Conservation (phyloP, 2,329 filamentous ascomycete species). For the Penicillium psychrosexuale region DNA sequence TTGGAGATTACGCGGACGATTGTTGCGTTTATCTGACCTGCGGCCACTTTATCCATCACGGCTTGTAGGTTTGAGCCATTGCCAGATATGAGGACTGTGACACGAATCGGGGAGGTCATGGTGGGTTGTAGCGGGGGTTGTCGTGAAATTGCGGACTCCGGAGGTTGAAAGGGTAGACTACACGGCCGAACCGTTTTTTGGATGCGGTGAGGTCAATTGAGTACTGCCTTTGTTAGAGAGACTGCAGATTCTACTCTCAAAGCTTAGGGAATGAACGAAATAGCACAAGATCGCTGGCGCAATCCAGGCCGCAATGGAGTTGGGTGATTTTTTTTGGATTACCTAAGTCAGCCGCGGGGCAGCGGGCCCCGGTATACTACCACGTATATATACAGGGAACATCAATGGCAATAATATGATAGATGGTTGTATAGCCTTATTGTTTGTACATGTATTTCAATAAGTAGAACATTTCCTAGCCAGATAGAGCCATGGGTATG, state of each 20-base stretch:
- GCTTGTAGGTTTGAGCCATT: conserved; percentile 77
- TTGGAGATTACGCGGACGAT: conserved; percentile 66
- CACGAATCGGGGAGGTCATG: conserved; percentile 44
- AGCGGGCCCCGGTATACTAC: not conserved
- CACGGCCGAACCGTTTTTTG: not conserved
- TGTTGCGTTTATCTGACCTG: conserved; percentile 49
- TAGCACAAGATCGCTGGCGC: not conserved
- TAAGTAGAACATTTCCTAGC: not conserved
- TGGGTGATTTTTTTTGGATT: conserved; percentile 3
- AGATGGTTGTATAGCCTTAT: not conserved
- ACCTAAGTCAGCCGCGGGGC: conserved; percentile 8
- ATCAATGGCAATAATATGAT: not conserved
- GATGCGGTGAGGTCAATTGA: conserved; percentile 6
- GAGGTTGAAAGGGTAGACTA: not conserved
- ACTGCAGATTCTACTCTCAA: not conserved
- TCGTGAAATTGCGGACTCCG: conserved; percentile 3
- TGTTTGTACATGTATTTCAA: not conserved
- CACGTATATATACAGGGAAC: not conserved
- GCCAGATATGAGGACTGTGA: conserved; percentile 69
- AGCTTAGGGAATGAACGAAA: not conserved
- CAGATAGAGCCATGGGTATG: not conserved
- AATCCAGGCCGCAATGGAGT: not conserved
- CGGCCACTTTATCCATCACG: conserved; percentile 60
- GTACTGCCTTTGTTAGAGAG: not conserved
- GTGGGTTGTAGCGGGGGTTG: conserved; percentile 1